Conservation (phyloP, 768 basidiomycete species). For the Pisolithus albus region DNA sequence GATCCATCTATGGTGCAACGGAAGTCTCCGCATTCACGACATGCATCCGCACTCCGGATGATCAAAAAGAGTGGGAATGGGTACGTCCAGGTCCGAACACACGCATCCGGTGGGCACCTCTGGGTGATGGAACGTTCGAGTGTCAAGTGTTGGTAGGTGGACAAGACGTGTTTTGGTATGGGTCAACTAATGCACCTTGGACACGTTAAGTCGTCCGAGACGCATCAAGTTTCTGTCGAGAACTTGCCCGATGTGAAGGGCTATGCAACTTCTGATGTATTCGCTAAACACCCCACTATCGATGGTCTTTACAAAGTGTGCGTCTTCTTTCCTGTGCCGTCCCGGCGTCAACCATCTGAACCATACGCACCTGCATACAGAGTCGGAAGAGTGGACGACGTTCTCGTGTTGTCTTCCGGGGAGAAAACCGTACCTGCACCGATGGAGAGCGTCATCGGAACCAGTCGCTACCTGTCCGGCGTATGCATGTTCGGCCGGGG, state of each 20-base stretch:
- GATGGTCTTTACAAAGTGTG: conserved; percentile 39
- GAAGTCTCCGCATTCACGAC: conserved; percentile 26
- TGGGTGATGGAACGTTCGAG: conserved; percentile 33
- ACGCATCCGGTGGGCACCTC: conserved; percentile 28
- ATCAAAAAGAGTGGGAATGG: conserved; percentile 32
- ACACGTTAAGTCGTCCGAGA: conserved; percentile 19
- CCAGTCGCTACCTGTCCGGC: conserved; percentile 20
- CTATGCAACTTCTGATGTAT: conserved; percentile 40
- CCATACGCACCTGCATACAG: conserved; percentile 12
- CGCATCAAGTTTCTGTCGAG: conserved; percentile 23
- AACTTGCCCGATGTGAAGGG: conserved; percentile 34
- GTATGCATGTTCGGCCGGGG: conserved; percentile 36
- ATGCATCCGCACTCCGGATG: conserved; percentile 3
- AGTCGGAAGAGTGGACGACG: conserved; percentile 34
- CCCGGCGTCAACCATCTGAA: not conserved
- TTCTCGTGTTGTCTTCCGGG: conserved; percentile 24
- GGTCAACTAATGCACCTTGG: no score
- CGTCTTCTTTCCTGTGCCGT: not conserved
- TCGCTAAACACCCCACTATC: conserved; percentile 37
- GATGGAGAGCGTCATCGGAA: conserved; percentile 26
- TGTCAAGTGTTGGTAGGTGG: conserved; percentile 31
- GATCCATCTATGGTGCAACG: conserved; percentile 32
- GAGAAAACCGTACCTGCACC: conserved; percentile 29
- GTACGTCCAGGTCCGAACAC: conserved; percentile 18
- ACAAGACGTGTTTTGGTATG: not conserved